phyloP scores from a whole-genome alignment of 176 grass and related monocot species.

The Eragrostis nindensis region DNA sequence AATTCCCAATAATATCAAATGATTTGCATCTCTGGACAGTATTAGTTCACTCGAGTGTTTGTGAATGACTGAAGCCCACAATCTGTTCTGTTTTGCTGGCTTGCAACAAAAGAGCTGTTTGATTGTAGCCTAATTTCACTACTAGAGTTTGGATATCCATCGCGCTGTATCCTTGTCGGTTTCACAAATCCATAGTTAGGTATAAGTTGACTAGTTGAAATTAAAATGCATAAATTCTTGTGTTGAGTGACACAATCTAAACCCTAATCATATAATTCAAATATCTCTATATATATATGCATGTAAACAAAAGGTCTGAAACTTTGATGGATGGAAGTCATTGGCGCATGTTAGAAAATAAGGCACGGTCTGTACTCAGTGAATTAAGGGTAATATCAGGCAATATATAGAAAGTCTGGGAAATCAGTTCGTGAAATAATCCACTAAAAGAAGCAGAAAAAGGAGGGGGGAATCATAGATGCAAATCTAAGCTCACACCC shows the following conservation, averaged over 20 bases:
- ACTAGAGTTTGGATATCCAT: not conserved
- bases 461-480: constrained; percentile 60
- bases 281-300: not conserved
- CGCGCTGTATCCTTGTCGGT: not conserved
- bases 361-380: constrained; percentile 41
- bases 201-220: constrained; percentile 18
- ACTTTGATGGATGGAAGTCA: constrained; percentile 24
- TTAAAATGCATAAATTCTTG: constrained; percentile 15
- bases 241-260: constrained; percentile 21
- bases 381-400: constrained; percentile 27
- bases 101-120: not conserved
- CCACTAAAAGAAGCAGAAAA: constrained; percentile 29
- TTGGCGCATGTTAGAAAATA: constrained; percentile 40
- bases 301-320: constrained; percentile 24
- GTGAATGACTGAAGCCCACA: not conserved
- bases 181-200: constrained; percentile 2
- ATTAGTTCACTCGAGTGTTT: not conserved
- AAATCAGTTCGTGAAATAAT: constrained; percentile 34
- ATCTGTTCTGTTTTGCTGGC: not conserved
- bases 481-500: constrained; percentile 94
- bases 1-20: not conserved
- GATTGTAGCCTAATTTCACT: not conserved
- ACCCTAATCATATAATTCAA: constrained; percentile 39
- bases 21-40: not conserved
- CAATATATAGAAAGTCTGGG: constrained; percentile 14